Base-by-base conservation (phyloP, 495 filamentous ascomycete genomes). In the Friedmanniomyces simplex region DNA sequence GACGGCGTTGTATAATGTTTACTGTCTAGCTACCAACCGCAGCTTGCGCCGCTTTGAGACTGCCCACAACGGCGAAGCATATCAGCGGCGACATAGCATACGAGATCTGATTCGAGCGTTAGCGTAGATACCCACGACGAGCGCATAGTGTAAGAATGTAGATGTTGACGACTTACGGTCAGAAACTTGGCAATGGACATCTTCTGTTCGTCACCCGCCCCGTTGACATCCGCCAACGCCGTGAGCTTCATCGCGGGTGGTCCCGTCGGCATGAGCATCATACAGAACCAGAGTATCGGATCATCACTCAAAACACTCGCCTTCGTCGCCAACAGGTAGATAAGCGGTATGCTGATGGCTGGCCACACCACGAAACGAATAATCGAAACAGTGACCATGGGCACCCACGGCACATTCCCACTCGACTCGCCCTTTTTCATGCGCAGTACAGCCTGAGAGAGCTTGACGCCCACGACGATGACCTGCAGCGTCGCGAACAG, bases 251-350 rank as follows among this genome's bases (percentile, higher is more conserved):
- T 79, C 0, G 85, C 83, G 1, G 82, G 80, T 11, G 86, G 86
- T 0, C 87, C 86, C 1, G 77, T 75, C 0, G 87, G 85, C 81
- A 89, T 89, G 22, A 89, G 64, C 84, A 88, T 89, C 76, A 89
- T 77, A 10, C 72, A 71, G 64, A 89, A 90, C 82, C 83, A 89
- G 20, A 90, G 66, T 41, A 91, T 81, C 0, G 87, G 86, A 66
- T 91, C 87, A 4, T 72, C 55, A 8, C 73, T 68, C 1, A 90
- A 67, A 8, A 83, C 18, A 18, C 63, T 56, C 0, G 84, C 88
- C 51, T 75, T 76, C 16, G 71, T 73, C 10, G 81, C 85, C n/a
- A 91, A 62, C 0, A 71, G 55, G 61, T 81, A 90, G 18, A 89
- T 77, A 8, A 79, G 20, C 0, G 74, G 67, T 54, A 91, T 86